Percentiles rank a stretch among this genome's conserved stretches.
These are phyloP conservation scores for Ophiobolus disseminans DNA, from an alignment of 2,329 filamentous ascomycete species.

Conservation along the genomic window DNA sequence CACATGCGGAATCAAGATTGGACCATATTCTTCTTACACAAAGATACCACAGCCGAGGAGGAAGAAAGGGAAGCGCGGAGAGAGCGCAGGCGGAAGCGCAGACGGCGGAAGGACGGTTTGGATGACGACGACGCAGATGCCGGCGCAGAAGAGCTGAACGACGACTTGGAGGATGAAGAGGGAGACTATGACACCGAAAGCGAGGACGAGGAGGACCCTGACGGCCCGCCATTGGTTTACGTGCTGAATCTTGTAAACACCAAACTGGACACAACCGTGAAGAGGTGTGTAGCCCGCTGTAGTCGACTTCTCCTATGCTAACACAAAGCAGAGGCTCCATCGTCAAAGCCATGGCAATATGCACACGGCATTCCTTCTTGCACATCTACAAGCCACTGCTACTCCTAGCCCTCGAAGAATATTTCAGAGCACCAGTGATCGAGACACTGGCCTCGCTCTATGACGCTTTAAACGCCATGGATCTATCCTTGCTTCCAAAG, in stretches of 20 bases:
- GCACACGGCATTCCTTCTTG: slow-evolving; percentile 93
- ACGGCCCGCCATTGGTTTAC: slow-evolving; percentile 93
- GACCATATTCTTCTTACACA: slow-evolving; percentile 99
- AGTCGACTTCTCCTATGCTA: slow-evolving; percentile 8
- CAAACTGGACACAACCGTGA: slow-evolving; percentile 91
- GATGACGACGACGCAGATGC: slow-evolving; percentile 49
- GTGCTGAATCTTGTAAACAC: slow-evolving; percentile 98
- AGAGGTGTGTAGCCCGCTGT: slow-evolving; percentile 58
- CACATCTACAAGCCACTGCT: slow-evolving; percentile 99
- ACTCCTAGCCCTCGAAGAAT: slow-evolving; percentile 90
- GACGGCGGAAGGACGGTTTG: slow-evolving; percentile 49
- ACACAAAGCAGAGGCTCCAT: slow-evolving; percentile 74
- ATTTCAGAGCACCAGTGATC: slow-evolving; percentile 88
- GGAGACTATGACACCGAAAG: slow-evolving; percentile 61
- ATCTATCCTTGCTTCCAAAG: slow-evolving; percentile 88
- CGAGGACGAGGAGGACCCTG: slow-evolving; percentile 64
- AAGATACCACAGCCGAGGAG: slow-evolving; percentile 86
- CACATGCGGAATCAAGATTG: slow-evolving; percentile 95
- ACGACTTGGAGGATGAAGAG: slow-evolving; percentile 47
- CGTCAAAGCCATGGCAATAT: slow-evolving; percentile 98
- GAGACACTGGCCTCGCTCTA: slow-evolving; percentile 90
- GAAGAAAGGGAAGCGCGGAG: slow-evolving; percentile 66
- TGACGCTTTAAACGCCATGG: slow-evolving; percentile 94
- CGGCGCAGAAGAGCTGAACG: slow-evolving; percentile 40
- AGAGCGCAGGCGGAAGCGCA: slow-evolving; percentile 63